Base-by-base conservation (phyloP, 306 rosid genomes). In the Pterocarpus macrocarpus region DNA sequence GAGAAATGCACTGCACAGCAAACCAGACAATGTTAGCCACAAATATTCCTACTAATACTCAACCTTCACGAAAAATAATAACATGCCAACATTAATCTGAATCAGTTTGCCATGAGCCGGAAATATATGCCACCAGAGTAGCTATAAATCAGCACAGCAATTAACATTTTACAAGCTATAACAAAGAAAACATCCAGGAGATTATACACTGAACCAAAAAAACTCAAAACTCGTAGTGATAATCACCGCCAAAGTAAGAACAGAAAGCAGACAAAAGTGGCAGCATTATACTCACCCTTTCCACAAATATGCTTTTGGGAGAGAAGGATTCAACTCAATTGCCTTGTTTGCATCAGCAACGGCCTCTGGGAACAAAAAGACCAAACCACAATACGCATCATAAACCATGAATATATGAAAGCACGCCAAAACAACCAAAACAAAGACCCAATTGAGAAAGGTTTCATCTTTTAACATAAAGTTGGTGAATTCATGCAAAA, bases 321-420 rank as follows among this genome's bases (percentile, higher is more conserved):
- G 76, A 4, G 86, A 81, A 34, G 87, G 79, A 59, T 88, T 87
- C 83, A 93, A 80, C 73, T 83, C 92, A 81, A 93, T 93, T 11
- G 97, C 97, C 85, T 64, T 93, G 86, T 78, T 90, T 44, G 94
- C 85, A 83, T 93, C 97, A 22, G 88, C 84, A 81, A 89, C 90
- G 68, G 97, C 97, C 83, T 83, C 97, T 93, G 89, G 2, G n/a
- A 57, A 71, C 61, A 83, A 68, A 81, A 44, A 50, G 8, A 43
- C 9, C 47, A 43, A 69, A 22, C 13, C 38, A 71, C 55, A 74
- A 5, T 41, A 67, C 10, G 62, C 30, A 30, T 11, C 55, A 43
- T n/a, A 57, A 57, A 43, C 22, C 69, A 65, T 33, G 49, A 7
- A 53, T 10, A 64, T 5, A 38, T 2, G 28, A 50, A 30, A 16